Conservation (phyloP, 2,329 filamentous ascomycete species). For the Calycina marina region DNA sequence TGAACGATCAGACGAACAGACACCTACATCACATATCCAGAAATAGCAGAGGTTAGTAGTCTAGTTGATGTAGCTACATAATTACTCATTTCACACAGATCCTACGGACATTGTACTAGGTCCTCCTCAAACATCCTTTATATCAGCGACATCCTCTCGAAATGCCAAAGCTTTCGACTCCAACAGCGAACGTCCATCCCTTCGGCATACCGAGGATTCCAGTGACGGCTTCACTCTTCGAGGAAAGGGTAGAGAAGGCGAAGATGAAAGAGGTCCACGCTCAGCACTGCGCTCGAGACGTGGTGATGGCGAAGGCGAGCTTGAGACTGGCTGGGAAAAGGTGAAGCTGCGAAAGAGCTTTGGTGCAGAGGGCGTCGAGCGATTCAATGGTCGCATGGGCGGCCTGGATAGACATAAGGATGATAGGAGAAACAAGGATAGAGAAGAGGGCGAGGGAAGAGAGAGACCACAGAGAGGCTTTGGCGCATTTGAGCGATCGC, state of each 20-base stretch:
- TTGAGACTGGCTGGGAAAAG: conserved; percentile 56
- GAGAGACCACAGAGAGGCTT: conserved; percentile 33
- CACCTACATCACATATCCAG: conserved; percentile 40
- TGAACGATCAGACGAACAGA: conserved; percentile 27
- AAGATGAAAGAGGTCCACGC: conserved; percentile 31
- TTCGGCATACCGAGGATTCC: conserved; percentile 35
- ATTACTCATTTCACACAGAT: conserved; percentile 27
- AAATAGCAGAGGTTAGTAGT: conserved; percentile 38
- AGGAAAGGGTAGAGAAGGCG: conserved; percentile 33
- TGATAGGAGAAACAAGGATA: conserved; percentile 30
- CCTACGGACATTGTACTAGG: conserved; percentile 75
- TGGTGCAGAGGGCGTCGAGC: conserved; percentile 56
- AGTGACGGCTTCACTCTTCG: conserved; percentile 48
- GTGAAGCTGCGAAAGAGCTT: conserved; percentile 63
- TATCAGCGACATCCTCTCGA: conserved; percentile 53
- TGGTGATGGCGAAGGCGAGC: conserved; percentile 41
- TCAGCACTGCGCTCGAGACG: conserved; percentile 35
- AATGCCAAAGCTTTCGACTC: conserved; percentile 26
- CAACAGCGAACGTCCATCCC: conserved; percentile 28
- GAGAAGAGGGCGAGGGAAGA: conserved; percentile 39
- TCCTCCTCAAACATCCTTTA: conserved; percentile 69
- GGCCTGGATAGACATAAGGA: conserved; percentile 32
- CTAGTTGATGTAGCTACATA: conserved; percentile 6
- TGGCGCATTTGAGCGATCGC: conserved; percentile 33
- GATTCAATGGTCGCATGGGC: conserved; percentile 52